Base-by-base conservation (phyloP, 148 eudicot species). In the Pouteria glomerata region DNA sequence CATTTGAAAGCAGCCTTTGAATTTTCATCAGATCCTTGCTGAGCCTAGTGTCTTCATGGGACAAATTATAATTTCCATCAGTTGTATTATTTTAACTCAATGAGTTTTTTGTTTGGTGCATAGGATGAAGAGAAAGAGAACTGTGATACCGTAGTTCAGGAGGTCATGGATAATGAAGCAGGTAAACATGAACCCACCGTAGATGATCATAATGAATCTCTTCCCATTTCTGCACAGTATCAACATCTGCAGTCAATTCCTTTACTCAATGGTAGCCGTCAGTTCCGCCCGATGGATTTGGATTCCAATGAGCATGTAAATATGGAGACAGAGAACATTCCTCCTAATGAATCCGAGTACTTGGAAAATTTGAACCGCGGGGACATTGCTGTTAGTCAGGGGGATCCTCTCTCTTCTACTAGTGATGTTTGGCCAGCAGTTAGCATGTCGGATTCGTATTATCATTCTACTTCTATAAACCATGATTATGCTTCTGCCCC, bases 341-440 rank as follows among this genome's bases (percentile, higher is more conserved):
- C 82, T 42, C 63, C 70, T 50, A 73, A 68, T 71, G 19, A 71
- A 35, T 64, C 87, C 47, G 69, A 73, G 29, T 82, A 78, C 66
- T 64, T 83, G 21, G 76, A 52, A 67, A 77, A 69, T 52, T 55
- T 81, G 50, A 79, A 45, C 48, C 63, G 77, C 61, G 59, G 59
- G 55, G 78, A 76, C 33, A 72, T 63, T 73, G 59, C 82, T 34
- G 76, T 60, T 55, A 45, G 52, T 68, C 80, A 72, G 58, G 83
- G 76, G 67, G 66, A 63, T 53, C 74, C 83, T 19, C 69, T 65
- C 21, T 70, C 86, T 48, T 71, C 94, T 69, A 69, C 78, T 18
- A 73, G 73, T 57, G 77, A 84, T 64, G 66, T 79, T 24, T 89
- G 95, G 91, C 74, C 86, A 18, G 70, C 82, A 74, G 70, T 74